These are phyloP conservation scores for Agrostemma githago DNA, from an alignment of 148 eudicot species.

Conservation along the genomic window DNA sequence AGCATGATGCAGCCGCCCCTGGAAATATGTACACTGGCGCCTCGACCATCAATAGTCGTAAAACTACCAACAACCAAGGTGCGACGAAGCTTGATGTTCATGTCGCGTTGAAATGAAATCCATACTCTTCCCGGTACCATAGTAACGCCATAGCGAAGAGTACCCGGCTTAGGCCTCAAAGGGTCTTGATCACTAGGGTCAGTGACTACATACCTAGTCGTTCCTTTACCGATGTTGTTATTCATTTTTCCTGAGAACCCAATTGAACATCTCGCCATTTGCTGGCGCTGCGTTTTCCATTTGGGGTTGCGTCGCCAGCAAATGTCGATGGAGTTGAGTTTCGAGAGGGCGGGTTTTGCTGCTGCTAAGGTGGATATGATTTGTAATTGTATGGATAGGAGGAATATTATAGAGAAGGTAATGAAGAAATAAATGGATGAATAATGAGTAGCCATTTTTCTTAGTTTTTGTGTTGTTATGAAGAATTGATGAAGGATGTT, in stretches of 20 bases:
- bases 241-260: slow-evolving; percentile 67
- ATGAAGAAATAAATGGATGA: background rate
- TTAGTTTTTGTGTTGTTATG: background rate
- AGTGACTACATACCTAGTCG: slow-evolving; percentile 51
- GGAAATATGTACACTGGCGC: slow-evolving; percentile 46
- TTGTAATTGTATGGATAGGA: slow-evolving; percentile 11
- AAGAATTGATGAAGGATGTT: background rate
- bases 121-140: slow-evolving; percentile 49
- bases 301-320: slow-evolving; percentile 64
- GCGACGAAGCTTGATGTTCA: slow-evolving; percentile 50
- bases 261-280: slow-evolving; percentile 52
- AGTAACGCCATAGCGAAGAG: slow-evolving; percentile 61
- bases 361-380: slow-evolving; percentile 7
- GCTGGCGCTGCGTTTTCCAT: slow-evolving; percentile 49
- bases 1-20: slow-evolving; percentile 50
- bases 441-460: slow-evolving; percentile 18
- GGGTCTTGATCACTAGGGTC: slow-evolving; percentile 48
- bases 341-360: slow-evolving; percentile 10
- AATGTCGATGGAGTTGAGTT: slow-evolving; percentile 51
- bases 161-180: slow-evolving; percentile 49
- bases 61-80: slow-evolving; percentile 56
- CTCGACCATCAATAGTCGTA: slow-evolving; percentile 64
- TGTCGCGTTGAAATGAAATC: slow-evolving; percentile 57
- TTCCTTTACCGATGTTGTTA: slow-evolving; percentile 40
- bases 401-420: slow-evolving; percentile 13